Evolutionary conservation across 805 yeast genomes (phyloP).

Genomic region (Kockiozyma suomiensis): DNA sequence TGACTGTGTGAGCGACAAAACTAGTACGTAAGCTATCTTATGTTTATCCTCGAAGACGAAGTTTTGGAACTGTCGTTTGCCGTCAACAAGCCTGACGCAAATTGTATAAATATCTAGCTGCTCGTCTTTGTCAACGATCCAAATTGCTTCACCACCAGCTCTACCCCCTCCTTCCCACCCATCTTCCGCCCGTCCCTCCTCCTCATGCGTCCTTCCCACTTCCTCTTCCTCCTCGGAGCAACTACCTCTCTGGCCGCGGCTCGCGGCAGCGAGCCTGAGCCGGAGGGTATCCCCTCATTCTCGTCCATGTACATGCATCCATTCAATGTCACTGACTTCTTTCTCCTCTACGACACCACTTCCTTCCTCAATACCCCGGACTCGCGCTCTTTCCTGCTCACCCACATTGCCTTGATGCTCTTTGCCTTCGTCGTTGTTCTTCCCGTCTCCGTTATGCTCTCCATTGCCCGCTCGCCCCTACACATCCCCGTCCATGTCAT

Average conservation of each 20-base stretch:
- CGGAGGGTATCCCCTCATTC: slow-evolving; percentile 5
- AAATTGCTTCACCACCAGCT: too few species aligned
- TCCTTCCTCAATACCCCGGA: slow-evolving; percentile 33
- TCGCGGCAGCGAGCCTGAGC: slow-evolving; percentile 19
- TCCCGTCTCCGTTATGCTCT: slow-evolving; percentile 53
- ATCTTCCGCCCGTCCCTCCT: slow-evolving; percentile 5
- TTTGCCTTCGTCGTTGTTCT: slow-evolving; percentile 29
- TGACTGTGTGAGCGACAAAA: too few species aligned
- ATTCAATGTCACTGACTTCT: slow-evolving; percentile 29
- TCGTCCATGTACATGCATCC: slow-evolving; percentile 19
- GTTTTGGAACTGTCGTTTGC: too few species aligned
- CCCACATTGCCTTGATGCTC: slow-evolving; percentile 32
- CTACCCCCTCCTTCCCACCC: too few species aligned
- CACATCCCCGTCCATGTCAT: slow-evolving; percentile 58
- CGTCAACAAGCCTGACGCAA: too few species aligned
- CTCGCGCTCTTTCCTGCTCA: slow-evolving; percentile 21
- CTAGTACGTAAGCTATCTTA: too few species aligned
- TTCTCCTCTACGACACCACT: slow-evolving; percentile 32
- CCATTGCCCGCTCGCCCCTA: slow-evolving; percentile 61
- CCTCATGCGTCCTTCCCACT: slow-evolving; percentile 6
- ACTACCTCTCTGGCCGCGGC: slow-evolving; percentile 12
- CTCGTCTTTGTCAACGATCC: too few species aligned
- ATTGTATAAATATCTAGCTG: too few species aligned
- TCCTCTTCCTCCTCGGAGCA: slow-evolving; percentile 2
- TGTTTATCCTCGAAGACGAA: too few species aligned